These are phyloP conservation scores for Balamuthia mandrillaris DNA, from an alignment of 208 protist genomes.

Conservation along the genomic window DNA sequence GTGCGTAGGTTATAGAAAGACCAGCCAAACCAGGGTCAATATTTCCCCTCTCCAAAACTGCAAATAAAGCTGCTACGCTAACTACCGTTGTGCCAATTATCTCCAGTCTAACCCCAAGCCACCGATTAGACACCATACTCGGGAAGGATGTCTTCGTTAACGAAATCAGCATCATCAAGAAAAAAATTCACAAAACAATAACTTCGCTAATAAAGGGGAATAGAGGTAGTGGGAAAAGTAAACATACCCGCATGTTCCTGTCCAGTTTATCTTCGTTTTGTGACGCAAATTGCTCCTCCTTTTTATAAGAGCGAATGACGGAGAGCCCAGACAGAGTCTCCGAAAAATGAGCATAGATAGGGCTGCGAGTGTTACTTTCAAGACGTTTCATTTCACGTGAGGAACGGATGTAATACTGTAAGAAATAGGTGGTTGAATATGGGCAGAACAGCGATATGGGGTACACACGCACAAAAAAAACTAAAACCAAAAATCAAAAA, in stretches of 20 bases:
- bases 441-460: background rate
- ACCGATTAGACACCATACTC: slow-evolving; percentile 57
- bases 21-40: slow-evolving; percentile 62
- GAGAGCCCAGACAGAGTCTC: slow-evolving; percentile 70
- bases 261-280: slow-evolving; percentile 73
- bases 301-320: background rate
- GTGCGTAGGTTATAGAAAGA: slow-evolving; percentile 70
- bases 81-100: slow-evolving; percentile 70
- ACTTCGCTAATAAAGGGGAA: background rate
- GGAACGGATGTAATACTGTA: slow-evolving; percentile 39
- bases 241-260: slow-evolving; percentile 42
- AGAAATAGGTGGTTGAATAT: background rate
- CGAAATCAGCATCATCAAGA: background rate
- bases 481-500: background rate
- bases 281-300: slow-evolving; percentile 53
- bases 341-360: slow-evolving; percentile 84
- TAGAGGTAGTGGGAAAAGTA: background rate
- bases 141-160: background rate
- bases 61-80: slow-evolving; percentile 58
- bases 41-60: slow-evolving; percentile 39
- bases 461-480: background rate
- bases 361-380: slow-evolving; percentile 69
- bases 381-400: slow-evolving; percentile 53
- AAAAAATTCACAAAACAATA: background rate
- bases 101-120: slow-evolving; percentile 80